Base-by-base conservation (phyloP, 306 rosid genomes). In the Vicia faba region DNA sequence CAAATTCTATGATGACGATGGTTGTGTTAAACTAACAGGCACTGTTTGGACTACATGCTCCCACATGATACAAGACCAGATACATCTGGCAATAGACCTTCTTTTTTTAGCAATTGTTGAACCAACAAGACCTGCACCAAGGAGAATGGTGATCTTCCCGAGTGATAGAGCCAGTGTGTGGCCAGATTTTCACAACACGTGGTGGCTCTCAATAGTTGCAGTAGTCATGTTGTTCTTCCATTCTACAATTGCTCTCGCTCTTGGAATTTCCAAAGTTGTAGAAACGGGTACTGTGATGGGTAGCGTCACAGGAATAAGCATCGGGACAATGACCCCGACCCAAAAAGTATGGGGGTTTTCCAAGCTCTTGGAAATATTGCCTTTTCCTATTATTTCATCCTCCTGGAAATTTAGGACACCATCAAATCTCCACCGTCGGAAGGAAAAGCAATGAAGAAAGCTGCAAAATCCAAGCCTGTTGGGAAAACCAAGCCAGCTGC, bases 321-420 rank as follows among this genome's bases (percentile, higher is more conserved):
- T 83, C 40, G 84, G 76, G 60, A 29, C 74, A 38, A 78, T 86
- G 38, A 75, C 81, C 57, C 35, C 63, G 29, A 40, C 75, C 29
- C 76, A 86, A 69, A 86, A 81, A 72, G 56, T 73, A 60, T 86
- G 86, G 91, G 81, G 36, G 57, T 46, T 70, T 81, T 71, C 63
- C 91, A 86, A 71, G 88, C 79, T 69, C 86, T 86, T 63, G 91
- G 91, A 11, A 64, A 86, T 78, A 81, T 81, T 3, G 90, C 90
- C 73, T 85, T 85, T 41, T 85, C 89, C 10, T 85, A 80, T 64
- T 75, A 86, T 18, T 61, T 51, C 29, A 69, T 86, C 48, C 91
- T 86, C 71, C 61, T 86, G 55, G 91, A 86, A 81, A 78, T 86
- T 76, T 86, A 86, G 95, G 90, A 91, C 81, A 88, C 97, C 26